A percentile compares a stretch with the other conserved stretches of the same genome.
phyloP scores from a whole-genome alignment of 1,284 basidiomycete species.

The Vanrija sp. region DNA sequence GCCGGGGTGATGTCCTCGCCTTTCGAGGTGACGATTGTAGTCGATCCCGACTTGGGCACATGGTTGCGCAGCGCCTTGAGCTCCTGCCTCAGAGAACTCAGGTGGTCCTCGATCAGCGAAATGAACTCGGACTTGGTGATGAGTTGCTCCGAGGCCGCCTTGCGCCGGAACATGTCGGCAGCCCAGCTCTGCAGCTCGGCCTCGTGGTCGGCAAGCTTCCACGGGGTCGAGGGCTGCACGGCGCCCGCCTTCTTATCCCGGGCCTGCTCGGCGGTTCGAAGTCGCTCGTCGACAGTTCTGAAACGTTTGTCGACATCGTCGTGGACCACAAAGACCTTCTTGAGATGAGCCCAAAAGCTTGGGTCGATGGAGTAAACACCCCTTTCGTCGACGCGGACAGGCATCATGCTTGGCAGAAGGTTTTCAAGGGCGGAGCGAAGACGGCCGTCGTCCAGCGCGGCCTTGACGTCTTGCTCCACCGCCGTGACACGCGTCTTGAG shows the following conservation, averaged over 20 bases:
- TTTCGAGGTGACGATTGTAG: constrained; percentile 66
- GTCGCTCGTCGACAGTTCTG: too few species aligned
- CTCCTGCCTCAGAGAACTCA: background rate
- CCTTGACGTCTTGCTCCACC: constrained; percentile 59
- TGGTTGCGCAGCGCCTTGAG: constrained; percentile 1
- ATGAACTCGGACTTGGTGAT: constrained; percentile 29
- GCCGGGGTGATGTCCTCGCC: constrained; percentile 70
- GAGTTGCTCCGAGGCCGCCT: constrained; percentile 27
- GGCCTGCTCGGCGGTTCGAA: background rate
- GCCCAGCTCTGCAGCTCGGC: constrained; percentile 43
- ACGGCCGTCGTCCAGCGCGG: constrained; percentile 36
- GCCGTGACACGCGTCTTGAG: constrained; percentile 55
- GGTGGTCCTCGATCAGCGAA: constrained; percentile 20
- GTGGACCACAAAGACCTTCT: constrained; percentile 45
- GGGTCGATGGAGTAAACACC: constrained; percentile 50
- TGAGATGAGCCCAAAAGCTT: constrained; percentile 51
- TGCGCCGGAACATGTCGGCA: constrained; percentile 41
- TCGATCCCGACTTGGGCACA: constrained; percentile 44
- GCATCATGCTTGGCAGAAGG: constrained; percentile 48
- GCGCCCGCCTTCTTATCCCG: background rate
- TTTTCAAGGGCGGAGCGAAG: constrained; percentile 44
- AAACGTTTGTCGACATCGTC: constrained; percentile 4
- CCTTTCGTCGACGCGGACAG: constrained; percentile 43
- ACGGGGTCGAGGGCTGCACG: background rate
- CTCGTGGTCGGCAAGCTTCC: constrained; percentile 37